A percentile compares a stretch with the other conserved stretches of the same genome.
phyloP scores from a whole-genome alignment of 306 rosid species.

The Canavalia ensiformis region DNA sequence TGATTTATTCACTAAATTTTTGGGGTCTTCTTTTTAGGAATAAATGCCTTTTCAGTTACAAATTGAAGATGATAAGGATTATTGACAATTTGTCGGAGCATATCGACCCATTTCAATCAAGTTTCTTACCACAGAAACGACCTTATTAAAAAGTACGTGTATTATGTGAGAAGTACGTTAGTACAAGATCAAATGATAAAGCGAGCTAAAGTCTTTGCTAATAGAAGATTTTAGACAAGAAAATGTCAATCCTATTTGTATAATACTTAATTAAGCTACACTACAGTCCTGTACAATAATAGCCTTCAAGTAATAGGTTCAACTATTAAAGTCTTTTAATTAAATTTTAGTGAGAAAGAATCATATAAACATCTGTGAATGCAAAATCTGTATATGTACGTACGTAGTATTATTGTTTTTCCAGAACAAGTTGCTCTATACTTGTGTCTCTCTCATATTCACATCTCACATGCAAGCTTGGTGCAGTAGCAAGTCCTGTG shows the following conservation, averaged over 20 bases:
- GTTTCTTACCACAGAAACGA: not conserved
- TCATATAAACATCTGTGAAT: not conserved
- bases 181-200: constrained; percentile 8
- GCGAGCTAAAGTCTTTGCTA: constrained; percentile 6
- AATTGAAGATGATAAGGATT: not conserved
- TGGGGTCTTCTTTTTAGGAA: no score
- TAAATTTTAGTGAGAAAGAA: not conserved
- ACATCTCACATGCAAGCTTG: constrained; percentile 39
- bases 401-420: not conserved
- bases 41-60: no score
- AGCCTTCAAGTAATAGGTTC: not conserved
- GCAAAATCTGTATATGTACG: not conserved
- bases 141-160: not conserved
- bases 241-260: not conserved
- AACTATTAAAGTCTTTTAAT: not conserved
- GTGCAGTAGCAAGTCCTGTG: constrained; percentile 44
- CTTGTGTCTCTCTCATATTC: constrained; percentile 30
- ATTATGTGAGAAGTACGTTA: not conserved
- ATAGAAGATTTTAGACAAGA: not conserved
- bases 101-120: not conserved
- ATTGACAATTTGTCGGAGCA: not conserved
- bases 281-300: not conserved
- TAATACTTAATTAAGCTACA: not conserved
- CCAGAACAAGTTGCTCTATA: constrained; percentile 15
- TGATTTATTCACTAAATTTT: no score